Evolutionary conservation across 2,329 filamentous ascomycete genomes (phyloP).

Genomic region (Xylariaceae sp.): DNA sequence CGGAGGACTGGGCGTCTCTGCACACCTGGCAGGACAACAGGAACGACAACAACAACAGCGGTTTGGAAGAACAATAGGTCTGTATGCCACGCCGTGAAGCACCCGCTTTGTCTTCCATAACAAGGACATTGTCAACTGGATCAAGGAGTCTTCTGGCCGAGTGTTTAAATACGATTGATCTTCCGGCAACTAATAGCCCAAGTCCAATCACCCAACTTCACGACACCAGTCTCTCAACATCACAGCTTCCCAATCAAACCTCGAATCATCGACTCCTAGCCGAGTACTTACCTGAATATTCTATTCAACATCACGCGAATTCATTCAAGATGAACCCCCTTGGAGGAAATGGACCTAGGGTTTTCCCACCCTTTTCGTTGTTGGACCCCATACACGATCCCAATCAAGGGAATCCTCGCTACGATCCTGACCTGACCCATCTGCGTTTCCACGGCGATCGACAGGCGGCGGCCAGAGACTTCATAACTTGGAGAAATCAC

Average conservation of each 20-base stretch:
- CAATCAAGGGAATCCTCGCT: background rate
- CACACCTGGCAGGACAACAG: background rate
- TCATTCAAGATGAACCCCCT: too few species aligned
- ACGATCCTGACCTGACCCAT: background rate
- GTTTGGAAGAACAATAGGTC: background rate
- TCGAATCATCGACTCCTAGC: background rate
- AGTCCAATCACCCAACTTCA: background rate
- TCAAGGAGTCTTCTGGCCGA: background rate
- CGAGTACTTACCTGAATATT: background rate
- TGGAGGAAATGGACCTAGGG: too few species aligned
- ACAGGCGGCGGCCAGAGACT: background rate
- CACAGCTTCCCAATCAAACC: background rate
- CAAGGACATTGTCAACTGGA: background rate
- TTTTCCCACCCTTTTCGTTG: too few species aligned
- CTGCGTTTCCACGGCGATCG: background rate
- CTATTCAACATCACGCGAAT: background rate
- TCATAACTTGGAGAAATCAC: background rate
- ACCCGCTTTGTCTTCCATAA: background rate
- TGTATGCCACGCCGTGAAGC: background rate
- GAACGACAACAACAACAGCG: background rate
- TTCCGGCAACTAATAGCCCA: background rate
- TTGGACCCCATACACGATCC: too few species aligned
- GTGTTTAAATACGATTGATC: background rate
- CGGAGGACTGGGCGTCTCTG: background rate
- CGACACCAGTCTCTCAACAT: background rate